Base-by-base conservation (phyloP, 2,329 filamentous ascomycete genomes). In the Acrocalymma vagum region DNA sequence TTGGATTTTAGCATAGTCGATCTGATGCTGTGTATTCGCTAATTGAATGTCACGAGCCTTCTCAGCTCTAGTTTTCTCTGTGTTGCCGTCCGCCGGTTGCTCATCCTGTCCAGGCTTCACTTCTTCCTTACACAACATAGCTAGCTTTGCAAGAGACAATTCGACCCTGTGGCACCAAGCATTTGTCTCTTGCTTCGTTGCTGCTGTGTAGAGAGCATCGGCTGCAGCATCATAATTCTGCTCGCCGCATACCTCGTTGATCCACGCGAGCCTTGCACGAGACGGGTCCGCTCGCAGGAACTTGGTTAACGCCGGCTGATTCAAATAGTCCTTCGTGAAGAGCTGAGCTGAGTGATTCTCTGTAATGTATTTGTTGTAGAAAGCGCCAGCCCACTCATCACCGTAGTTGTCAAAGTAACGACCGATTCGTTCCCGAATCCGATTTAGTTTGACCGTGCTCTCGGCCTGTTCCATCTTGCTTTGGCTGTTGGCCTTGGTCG, bases 81-180 rank as follows among this genome's bases (percentile, higher is more conserved):
- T 46, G 11, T 37, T 36, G 9, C 31, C 36, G 14, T 54, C 48
- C 15, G 42, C 62, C 44, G 76, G 72, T 40, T 69, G 76, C 25
- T 84, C 14, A 8, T 39, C 24, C 11, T 47, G 44, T 10, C 43
- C 48, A 8, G 51, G 40, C 20, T 50, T 55, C 82, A 11, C 89
- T 89, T 67, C 55, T 16, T 62, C 44, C 29, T 58, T 55, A 37
- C 58, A 60, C 52, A 96, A 72, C 38, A 76, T 56, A 16, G 73
- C 66, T n/a, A 99, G 78, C 70, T 96, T 97, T 23, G 89, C 88
- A 25, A 99, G 78, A 45, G 90, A 95, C 17, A 97, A 76, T 70
- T 97, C 88, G 22, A 96, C 88, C 69, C 95, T 94, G 74, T 95
- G 95, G 72, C 84, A 90, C 93, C 93, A 97, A 4, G 94, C 73